Base-by-base conservation (phyloP, 2,329 filamentous ascomycete species). In the Penicillium rolfsii region DNA sequence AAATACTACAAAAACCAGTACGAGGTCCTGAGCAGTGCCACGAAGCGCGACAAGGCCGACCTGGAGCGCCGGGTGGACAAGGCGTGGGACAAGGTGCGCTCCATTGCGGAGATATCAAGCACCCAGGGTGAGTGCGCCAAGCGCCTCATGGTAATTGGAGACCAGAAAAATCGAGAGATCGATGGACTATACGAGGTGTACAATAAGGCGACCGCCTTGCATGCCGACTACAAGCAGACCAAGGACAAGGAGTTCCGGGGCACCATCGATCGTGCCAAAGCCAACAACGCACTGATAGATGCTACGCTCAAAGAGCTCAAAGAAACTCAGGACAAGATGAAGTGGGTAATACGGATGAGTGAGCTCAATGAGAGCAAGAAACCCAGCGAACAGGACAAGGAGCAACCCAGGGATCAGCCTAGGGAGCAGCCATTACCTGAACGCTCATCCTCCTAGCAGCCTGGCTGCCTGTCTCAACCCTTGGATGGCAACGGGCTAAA, bases 101-200 rank as follows among this genome's bases (percentile, higher is more conserved):
- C 64, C 8, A 63, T 81, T 38, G 71, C 73, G 28, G 63, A 72
- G n/a, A 70, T 74, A 8, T 74, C 78, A 12, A 73, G 75, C 30
- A 72, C 74, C 28, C 71, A 78, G 58, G 71, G 73, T 50, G 71
- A 72, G 22, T 73, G 77, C 41, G 63, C 77, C 5, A 74, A 74
- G 43, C 75, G 78, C 48, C 66, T 82, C 52, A 78, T 81, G 61
- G 75, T 78, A 22, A 73, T 82, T 38, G 76, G 78, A 41, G 77
- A 81, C 45, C 78, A 81, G 64, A 79, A 81, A 64, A 76, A 79
- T 55, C 73, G 77, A 50, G 78, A 81, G 58, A 74, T 81, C 41
- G 74, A 78, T 48, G 66, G 71, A 26, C 72, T 74, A 28, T 73
- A 76, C 58, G 77, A 79, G 12, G 70, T 73, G 8, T 78, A 79